Base-by-base conservation (phyloP, 2,329 filamentous ascomycete species). In the Aspergillus calidoustus region DNA sequence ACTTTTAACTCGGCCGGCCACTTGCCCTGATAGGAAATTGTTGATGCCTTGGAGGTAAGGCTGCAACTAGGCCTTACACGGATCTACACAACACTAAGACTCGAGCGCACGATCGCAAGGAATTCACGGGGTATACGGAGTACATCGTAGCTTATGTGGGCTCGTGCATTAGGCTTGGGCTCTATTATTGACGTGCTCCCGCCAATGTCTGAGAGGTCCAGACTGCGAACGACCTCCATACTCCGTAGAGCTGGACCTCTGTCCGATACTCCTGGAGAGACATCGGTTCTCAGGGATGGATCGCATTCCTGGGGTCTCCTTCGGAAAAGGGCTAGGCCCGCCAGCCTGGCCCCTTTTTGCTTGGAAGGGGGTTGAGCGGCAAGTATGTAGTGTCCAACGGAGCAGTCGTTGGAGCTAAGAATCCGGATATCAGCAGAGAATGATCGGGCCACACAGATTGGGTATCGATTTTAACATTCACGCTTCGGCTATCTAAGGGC, bases 1-100 rank as follows among this genome's bases (percentile, higher is more conserved):
- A 67, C 66, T 71, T 69, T 68, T 69, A 64, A 60, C 38, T 56
- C 58, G 25, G 57, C 59, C 62, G 65, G 68, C 62, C 62, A 60
- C 67, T 69, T 70, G 66, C 69, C 65, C 17, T n/a, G 60, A 67
- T 54, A 17, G 65, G 64, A 44, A 46, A 9, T 0, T 7, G 25
- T 25, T 28, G 3, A 8, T 58, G 64, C 66, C 59, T 62, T 8
- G 15, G 1, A 0, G 15, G 2, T 54, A 4, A 64, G 64, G 67
- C 62, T 48, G 4, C 2, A 49, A 46, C 13, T 17, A 62, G 57
- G 43, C 9, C 6, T 41, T 57, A 62, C 15, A 15, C 23, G 15
- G 13, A 17, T 9, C 25, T 48, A 30, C 53, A 28, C 47, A 23
- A 59, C 60, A 59, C 46, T 23, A 62, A 68, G 65, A 63, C 64